Percentiles rank a stretch among this genome's conserved stretches.
Conservation (phyloP, 805 yeast genomes). For the Wickerhamomyces chaumierensis region DNA sequence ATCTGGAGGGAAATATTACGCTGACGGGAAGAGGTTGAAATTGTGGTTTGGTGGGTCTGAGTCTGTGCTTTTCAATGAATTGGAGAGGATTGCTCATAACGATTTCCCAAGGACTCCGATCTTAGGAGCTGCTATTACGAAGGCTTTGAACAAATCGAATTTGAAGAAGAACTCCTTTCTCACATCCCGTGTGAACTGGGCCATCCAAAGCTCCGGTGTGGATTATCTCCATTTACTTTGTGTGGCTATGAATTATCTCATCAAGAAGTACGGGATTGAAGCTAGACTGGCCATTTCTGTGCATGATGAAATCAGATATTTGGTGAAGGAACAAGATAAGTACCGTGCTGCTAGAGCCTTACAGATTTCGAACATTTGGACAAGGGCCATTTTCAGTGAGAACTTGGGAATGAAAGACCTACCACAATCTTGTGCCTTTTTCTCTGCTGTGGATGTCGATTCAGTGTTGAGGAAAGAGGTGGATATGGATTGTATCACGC, state of each 20-base stretch:
- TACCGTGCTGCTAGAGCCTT: conserved; percentile 72
- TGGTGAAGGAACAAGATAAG: conserved; percentile 63
- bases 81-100: conserved; percentile 79
- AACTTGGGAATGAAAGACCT: conserved; percentile 80
- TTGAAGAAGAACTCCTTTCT: conserved; percentile 56
- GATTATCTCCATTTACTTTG: conserved; percentile 83
- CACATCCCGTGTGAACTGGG: conserved; percentile 94
- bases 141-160: conserved; percentile 59
- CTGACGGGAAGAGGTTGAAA: conserved; percentile 18
- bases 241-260: conserved; percentile 78
- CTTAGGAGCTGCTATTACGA: conserved; percentile 86
- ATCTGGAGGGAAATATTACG: conserved; percentile 21
- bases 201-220: conserved; percentile 96
- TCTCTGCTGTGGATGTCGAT: conserved; percentile 89
- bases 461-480: conserved; percentile 85
- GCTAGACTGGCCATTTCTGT: conserved; percentile 81
- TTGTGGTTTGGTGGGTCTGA: conserved; percentile 88
- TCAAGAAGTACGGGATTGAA: conserved; percentile 48
- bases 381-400: conserved; percentile 89
- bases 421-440: conserved; percentile 93
- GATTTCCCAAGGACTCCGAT: conserved; percentile 82
- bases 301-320: conserved; percentile 86
- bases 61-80: conserved; percentile 77
- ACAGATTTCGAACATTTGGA: conserved; percentile 90
- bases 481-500: conserved; percentile 82